Base-by-base conservation (phyloP, 2,329 filamentous ascomycete genomes). In the Trichoderma harzianum region DNA sequence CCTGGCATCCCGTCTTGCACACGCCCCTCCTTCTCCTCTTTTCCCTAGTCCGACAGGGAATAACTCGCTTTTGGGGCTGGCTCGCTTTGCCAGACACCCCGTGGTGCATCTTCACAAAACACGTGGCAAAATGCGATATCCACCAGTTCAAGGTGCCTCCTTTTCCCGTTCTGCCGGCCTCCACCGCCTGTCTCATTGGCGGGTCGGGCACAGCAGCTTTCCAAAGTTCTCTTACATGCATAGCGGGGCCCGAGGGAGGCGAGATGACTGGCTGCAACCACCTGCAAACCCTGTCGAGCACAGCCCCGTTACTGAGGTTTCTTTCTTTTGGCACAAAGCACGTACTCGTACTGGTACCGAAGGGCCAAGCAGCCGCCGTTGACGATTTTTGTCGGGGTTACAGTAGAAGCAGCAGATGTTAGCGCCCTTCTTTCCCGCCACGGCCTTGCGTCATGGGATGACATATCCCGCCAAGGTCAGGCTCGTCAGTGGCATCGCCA, bases 91-190 rank as follows among this genome's bases (percentile, higher is more conserved):
- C 18, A 34, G 28, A 60, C 43, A 47, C 24, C 24, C 57, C 57
- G 57, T 57, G 57, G 77, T 74, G 75, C 76, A 77, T 73, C 72
- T 74, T 74, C 63, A 75, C 55, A 76, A 74, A 72, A 77, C 77
- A 78, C 77, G 77, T 78, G 77, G 77, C 76, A 71, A 72, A 70
- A 72, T 74, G 34, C 76, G 75, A 73, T 76, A 67, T 71, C 68
- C 63, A 71, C 60, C 71, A 60, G 71, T 72, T 72, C 71, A 69
- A 60, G 30, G 28, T 21, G 32, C 57, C 57, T n/a, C 18, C 28
- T 62, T 62, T 62, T 62, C 21, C 60, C 60, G 7, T 62, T 62
- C 60, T 62, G 60, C 60, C 60, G 34, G 16, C 11, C 11, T 36
- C 32, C 34, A 43, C 60, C 60, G 60, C 63, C 47, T 51, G 43